Evolutionary conservation across 1,139 yeast species (phyloP), one percentile per base, ranked within the genome.

Genomic region (Pichia sp.): DNA sequence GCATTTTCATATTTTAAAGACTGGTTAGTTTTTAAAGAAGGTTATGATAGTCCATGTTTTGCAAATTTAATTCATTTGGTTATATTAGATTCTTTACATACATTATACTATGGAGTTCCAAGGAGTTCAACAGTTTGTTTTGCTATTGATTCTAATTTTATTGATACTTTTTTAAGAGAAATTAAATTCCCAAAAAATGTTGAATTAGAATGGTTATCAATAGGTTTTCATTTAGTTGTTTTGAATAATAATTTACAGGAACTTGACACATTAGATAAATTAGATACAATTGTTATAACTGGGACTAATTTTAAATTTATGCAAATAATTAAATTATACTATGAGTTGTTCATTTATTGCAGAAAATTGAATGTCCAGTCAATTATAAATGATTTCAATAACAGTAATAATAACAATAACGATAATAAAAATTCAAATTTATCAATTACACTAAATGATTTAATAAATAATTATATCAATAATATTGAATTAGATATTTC

Each of bases 1-100:
- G 66, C 83, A 1, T 68, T 73, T 11, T 67, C 82, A 2, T 68
- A 80, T 10, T 76, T 82, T 56, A 77, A 78, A 58, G 87, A 80
- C 54, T 74, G 76, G 59, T 73, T 72, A 50, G 65, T 81, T 49
- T 68, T 67, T 54, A 52, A 46, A 35, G 58, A 51, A 52, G 50
- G 59, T 52, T 40, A 51, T 51, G 50, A 35, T 45, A 53, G 58
- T 27, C 55, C 54, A 6, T 52, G 57, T 24, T 55, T 58, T 44
- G 46, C 78, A 51, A 63, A 80, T 25, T 76, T 74, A 55, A 68
- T 72, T 40, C 67, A 72, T 32, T 55, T 80, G 31, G 64, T 69
- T 20, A 59, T 78, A 0, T 68, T 83, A 42, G 87, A 82, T 58
- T 68, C 74, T 26, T 57, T 80, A 31, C 78, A 77, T 52, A 63